Percentiles rank a stretch among this genome's conserved stretches.
Conservation (phyloP, 1,139 yeast genomes). For the Candida tetrigidarum region DNA sequence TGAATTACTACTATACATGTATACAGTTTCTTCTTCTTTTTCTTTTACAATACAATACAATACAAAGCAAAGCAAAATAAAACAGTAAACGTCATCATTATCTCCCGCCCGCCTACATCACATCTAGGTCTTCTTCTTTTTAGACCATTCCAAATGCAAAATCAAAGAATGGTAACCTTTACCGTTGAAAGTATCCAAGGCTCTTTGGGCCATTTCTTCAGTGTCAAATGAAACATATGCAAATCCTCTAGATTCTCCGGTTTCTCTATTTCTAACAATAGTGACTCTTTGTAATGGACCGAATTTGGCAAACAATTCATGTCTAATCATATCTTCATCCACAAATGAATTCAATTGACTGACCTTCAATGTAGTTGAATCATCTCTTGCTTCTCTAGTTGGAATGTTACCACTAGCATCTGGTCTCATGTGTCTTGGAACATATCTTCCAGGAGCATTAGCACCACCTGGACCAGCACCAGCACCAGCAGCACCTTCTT, state of each 20-base stretch:
- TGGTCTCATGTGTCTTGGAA: constrained; percentile 79
- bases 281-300: constrained; percentile 83
- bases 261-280: constrained; percentile 88
- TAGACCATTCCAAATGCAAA: constrained; percentile 73
- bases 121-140: constrained; percentile 36
- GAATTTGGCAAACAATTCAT: constrained; percentile 68
- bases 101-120: constrained; percentile 4
- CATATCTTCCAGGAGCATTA: constrained; percentile 52
- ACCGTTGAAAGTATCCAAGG: constrained; percentile 81
- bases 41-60: no score
- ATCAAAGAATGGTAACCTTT: constrained; percentile 93
- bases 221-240: constrained; percentile 91
- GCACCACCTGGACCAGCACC: constrained; percentile 34
- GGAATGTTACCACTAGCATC: constrained; percentile 58
- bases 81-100: not conserved
- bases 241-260: constrained; percentile 94
- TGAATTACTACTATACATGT: constrained; percentile 1
- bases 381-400: constrained; percentile 68
- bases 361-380: constrained; percentile 85
- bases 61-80: no score
- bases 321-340: constrained; percentile 80
- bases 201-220: constrained; percentile 72
- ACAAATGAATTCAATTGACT: constrained; percentile 90
- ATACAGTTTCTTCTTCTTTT: not conserved
- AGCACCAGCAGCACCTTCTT: constrained; percentile 21